Conservation (phyloP, 2,329 filamentous ascomycete genomes). For the Neopestalotiopsis sp. region DNA sequence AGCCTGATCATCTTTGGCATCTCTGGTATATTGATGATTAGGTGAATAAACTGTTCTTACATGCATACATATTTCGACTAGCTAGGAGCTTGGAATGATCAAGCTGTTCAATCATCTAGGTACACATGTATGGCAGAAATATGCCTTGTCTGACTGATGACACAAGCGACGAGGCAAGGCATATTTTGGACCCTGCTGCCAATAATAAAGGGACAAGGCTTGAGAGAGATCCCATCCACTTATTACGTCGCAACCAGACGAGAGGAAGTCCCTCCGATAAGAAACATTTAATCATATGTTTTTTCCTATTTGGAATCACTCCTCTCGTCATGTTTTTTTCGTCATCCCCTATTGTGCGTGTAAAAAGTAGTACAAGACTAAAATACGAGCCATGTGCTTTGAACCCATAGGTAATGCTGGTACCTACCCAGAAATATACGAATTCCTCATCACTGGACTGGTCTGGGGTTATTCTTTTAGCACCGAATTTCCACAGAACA, state of each 20-base stretch:
- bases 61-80: too few relatives aligned
- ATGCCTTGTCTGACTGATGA: constrained; percentile 2
- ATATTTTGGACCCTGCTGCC: neutral
- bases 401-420: neutral
- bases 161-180: neutral
- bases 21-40: too few relatives aligned
- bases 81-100: too few relatives aligned
- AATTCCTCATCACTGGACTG: neutral
- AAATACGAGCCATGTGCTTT: neutral
- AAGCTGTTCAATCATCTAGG: too few relatives aligned
- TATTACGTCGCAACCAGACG: neutral
- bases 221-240: neutral
- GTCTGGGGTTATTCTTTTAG: constrained; percentile 2
- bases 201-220: neutral
- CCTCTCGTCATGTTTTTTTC: neutral
- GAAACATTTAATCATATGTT: neutral
- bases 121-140: neutral
- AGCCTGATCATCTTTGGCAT: too few relatives aligned
- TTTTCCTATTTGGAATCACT: neutral
- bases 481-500: neutral
- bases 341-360: neutral
- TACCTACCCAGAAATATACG: neutral
- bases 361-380: neutral
- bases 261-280: neutral
- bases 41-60: too few relatives aligned